These are phyloP conservation scores for Pyrenula massariospora DNA, from an alignment of 495 filamentous ascomycete species.

Conservation along the genomic window DNA sequence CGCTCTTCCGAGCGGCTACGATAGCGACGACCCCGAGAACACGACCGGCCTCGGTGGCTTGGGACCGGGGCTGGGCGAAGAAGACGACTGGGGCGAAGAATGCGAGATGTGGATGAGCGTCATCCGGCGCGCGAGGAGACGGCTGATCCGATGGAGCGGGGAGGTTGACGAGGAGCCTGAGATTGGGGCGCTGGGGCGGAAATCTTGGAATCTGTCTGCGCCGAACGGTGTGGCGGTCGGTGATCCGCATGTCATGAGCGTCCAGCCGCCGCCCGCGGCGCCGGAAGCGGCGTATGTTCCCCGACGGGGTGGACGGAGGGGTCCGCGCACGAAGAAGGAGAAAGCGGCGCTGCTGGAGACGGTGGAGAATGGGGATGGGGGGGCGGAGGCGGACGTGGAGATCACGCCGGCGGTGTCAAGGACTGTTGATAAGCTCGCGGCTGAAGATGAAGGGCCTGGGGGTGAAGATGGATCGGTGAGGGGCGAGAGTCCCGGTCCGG, in stretches of 20 bases:
- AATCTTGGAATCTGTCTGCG: neutral
- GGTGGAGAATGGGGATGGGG: neutral
- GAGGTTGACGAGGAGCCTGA: conserved; percentile 37
- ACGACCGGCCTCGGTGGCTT: conserved; percentile 56
- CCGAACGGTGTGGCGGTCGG: conserved; percentile 4
- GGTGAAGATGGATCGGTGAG: neutral
- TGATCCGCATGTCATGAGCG: conserved; percentile 1
- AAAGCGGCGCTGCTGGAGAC: neutral
- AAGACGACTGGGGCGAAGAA: conserved; percentile 74
- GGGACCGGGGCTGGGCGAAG: conserved; percentile 51
- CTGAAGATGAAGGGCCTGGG: neutral
- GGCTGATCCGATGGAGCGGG: conserved; percentile 64
- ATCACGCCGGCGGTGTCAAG: neutral
- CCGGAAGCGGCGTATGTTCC: neutral
- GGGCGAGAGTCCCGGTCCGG: neutral
- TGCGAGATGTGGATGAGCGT: conserved; percentile 59
- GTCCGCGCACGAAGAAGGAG: neutral
- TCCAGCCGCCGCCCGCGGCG: neutral
- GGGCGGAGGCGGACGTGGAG: neutral
- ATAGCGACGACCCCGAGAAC: conserved; percentile 65
- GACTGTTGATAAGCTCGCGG: neutral
- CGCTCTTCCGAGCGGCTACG: conserved; percentile 57
- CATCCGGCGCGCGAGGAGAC: conserved; percentile 52
- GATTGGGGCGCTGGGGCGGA: conserved; percentile 2
- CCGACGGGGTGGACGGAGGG: neutral